Conservation (phyloP, 441 rosid species). For the Capsella rubella region DNA sequence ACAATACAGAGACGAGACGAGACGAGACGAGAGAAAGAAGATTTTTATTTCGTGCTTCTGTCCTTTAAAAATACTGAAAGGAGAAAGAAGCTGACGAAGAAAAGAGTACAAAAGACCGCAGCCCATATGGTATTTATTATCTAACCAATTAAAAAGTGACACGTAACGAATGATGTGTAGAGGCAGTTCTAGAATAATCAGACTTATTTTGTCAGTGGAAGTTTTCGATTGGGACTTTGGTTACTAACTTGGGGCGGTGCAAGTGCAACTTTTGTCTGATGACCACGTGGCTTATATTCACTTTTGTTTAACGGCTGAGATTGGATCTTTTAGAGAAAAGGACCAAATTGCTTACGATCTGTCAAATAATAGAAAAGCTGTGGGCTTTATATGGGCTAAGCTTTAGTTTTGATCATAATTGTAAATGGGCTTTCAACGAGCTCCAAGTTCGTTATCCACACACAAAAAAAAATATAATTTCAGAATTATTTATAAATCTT, state of each 20-base stretch:
- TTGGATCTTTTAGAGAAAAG: not conserved
- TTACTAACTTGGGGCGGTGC: not conserved
- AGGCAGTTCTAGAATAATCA: not conserved
- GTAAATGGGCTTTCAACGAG: too few relatives aligned
- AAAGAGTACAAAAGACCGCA: not conserved
- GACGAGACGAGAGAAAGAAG: constrained; percentile 23
- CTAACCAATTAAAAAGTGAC: not conserved
- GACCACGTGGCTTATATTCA: not conserved
- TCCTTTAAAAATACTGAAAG: not conserved
- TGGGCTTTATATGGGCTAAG: too few relatives aligned
- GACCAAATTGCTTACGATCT: too few relatives aligned
- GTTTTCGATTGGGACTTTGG: constrained; percentile 9
- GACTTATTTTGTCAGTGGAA: not conserved
- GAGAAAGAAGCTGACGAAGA: not conserved
- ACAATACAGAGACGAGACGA: not conserved
- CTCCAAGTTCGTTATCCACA: too few relatives aligned
- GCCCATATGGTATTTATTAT: not conserved
- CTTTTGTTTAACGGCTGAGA: not conserved
- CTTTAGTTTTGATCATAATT: too few relatives aligned
- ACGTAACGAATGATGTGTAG: not conserved
- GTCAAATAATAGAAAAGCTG: too few relatives aligned
- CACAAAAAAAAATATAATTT: too few relatives aligned
- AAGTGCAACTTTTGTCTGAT: not conserved
- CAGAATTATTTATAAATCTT: too few relatives aligned
- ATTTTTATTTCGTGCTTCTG: not conserved